Conservation (phyloP, 495 filamentous ascomycete species). For the Neurospora tetrasperma region DNA sequence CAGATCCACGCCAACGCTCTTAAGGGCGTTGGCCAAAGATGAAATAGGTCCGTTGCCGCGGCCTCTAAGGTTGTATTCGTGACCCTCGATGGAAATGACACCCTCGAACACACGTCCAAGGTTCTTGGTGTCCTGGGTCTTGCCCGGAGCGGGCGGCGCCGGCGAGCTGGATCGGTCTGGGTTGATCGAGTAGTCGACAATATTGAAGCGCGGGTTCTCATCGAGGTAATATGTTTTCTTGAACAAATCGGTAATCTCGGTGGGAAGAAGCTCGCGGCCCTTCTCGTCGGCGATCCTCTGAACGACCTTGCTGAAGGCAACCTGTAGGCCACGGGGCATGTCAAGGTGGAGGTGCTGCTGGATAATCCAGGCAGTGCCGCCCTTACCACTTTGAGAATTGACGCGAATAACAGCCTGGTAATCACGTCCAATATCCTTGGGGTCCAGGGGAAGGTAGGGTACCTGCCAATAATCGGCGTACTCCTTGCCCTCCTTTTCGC, state of each 20-base stretch:
- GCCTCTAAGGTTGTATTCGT: constrained; percentile 68
- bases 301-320: constrained; percentile 82
- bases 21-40: constrained; percentile 72
- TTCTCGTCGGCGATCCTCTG: constrained; percentile 65
- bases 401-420: constrained; percentile 98
- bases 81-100: constrained; percentile 71
- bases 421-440: constrained; percentile 84
- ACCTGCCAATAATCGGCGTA: constrained; percentile 56
- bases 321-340: constrained; percentile 82
- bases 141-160: constrained; percentile 54
- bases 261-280: constrained; percentile 71
- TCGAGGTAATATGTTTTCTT: constrained; percentile 76
- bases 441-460: constrained; percentile 90
- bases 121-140: constrained; percentile 63
- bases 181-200: constrained; percentile 88
- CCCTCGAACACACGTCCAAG: constrained; percentile 79
- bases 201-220: constrained; percentile 68
- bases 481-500: constrained; percentile 47
- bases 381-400: constrained; percentile 94
- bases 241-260: constrained; percentile 81
- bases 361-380: constrained; percentile 91
- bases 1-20: constrained; percentile 72
- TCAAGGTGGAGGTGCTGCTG: constrained; percentile 81
- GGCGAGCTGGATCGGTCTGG: constrained; percentile 75
- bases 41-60: constrained; percentile 86